phyloP scores from a whole-genome alignment of 768 basidiomycete species.

The Guyanaporus albipodus region DNA sequence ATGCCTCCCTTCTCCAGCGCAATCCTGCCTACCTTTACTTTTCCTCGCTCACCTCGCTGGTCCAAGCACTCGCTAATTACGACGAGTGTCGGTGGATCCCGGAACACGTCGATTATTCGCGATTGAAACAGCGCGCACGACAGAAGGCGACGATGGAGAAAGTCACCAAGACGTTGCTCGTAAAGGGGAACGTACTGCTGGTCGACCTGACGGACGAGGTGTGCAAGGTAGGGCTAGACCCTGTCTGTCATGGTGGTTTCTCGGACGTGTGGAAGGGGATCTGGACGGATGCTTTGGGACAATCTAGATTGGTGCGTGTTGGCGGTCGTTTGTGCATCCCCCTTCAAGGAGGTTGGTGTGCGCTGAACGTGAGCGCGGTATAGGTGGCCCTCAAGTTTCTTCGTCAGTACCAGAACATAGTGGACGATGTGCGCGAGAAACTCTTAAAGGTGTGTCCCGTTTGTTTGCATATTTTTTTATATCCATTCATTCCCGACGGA shows the following conservation, averaged over 20 bases:
- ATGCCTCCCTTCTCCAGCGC: conserved; percentile 53
- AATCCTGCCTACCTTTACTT: conserved; percentile 50
- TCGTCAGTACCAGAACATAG: conserved; percentile 44
- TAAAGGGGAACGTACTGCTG: conserved; percentile 47
- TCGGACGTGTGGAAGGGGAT: conserved; percentile 59
- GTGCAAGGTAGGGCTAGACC: conserved; percentile 40
- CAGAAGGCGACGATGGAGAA: conserved; percentile 52
- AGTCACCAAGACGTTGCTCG: conserved; percentile 51
- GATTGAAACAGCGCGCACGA: conserved; percentile 53
- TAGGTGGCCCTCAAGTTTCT: conserved; percentile 59
- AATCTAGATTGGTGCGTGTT: conserved; percentile 20
- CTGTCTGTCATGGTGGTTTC: conserved; percentile 53
- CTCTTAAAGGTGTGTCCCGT: conserved; percentile 40
- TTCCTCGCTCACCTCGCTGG: conserved; percentile 48
- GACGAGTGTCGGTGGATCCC: conserved; percentile 56
- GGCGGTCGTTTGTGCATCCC: too few species aligned
- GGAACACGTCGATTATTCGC: conserved; percentile 50
- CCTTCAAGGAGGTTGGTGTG: too few species aligned
- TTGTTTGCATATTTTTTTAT: background rate
- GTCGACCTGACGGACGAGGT: conserved; percentile 58
- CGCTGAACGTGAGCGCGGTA: conserved; percentile 1
- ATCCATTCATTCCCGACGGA: background rate
- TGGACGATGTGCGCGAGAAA: conserved; percentile 48
- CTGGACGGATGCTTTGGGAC: conserved; percentile 48
- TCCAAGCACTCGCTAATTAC: conserved; percentile 51